Evolutionary conservation across 345 rosid genomes (phyloP), one percentile per base, ranked within the genome.

Genomic region (Hevea brasiliensis): DNA sequence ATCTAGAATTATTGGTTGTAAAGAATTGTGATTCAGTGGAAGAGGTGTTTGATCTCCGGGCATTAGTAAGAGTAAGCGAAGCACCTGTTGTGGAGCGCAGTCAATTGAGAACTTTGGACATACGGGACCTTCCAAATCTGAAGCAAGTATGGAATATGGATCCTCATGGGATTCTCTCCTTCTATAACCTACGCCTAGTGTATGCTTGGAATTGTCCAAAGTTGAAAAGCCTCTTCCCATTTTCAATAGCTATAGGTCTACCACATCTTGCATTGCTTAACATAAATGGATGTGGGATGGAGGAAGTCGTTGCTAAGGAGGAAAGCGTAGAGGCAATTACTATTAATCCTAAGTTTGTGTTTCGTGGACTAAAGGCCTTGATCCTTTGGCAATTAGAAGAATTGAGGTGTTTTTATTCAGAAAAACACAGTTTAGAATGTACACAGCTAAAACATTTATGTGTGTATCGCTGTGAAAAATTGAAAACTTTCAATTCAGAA

Each of bases 151-250:
- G 77, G 77, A 74, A 44, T 57, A 10, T 8, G 23, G 54, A 74
- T 74, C 64, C 71, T 0, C 11, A 6, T 20, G 77, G 24, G 66
- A 56, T 74, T 35, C 61, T 67, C 1, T 55, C 60, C 17, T 74
- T 59, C 18, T 1, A 47, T 1, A 67, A 35, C 32, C 45, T 67
- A 32, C 27, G 6, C 15, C 1, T 0, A 20, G 58, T 66, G 55
- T 0, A 0, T 12, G 58, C 15, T 57, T 0, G 0, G 6, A 1
- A 27, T 0, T 80, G 80, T 68, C 50, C 20, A 18, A 69, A 32
- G 18, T 47, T 80, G 37, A 63, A 68, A 50, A 15, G 7, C 56
- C 17, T 80, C 0, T 80, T 80, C 58, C 69, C 79, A 35, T 58
- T 53, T 20, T 68, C 70, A 24, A 1, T 80, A 29, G 79, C 77